Conservation (phyloP, 2,329 filamentous ascomycete genomes). For the Chaetothyriales sp. region DNA sequence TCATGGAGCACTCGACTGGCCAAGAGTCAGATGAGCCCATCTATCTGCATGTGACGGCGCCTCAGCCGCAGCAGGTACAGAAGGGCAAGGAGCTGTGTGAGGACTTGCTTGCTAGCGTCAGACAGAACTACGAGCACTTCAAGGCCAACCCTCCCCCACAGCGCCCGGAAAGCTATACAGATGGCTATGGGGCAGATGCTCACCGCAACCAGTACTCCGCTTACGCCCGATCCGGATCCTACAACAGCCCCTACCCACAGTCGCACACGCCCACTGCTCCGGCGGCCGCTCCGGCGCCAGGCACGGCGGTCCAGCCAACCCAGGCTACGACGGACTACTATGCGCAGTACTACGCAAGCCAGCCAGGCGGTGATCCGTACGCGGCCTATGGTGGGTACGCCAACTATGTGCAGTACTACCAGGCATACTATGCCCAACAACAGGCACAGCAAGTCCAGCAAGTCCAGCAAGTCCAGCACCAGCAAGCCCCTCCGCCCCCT, state of each 20-base stretch:
- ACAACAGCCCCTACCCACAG: constrained; percentile 26
- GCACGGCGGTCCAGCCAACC: constrained; percentile 11
- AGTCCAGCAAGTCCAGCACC: constrained; percentile 27
- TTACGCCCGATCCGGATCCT: constrained; percentile 36
- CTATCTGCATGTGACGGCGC: constrained; percentile 93
- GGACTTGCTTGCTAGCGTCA: constrained; percentile 73
- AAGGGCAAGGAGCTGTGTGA: constrained; percentile 78
- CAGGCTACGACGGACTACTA: constrained; percentile 36
- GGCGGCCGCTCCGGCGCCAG: background rate
- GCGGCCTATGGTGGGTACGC: constrained; percentile 81
- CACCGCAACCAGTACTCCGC: constrained; percentile 30
- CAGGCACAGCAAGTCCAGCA: constrained; percentile 35
- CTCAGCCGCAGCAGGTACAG: constrained; percentile 71
- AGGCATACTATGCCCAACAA: constrained; percentile 57
- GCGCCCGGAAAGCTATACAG: constrained; percentile 29
- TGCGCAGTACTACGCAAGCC: constrained; percentile 54
- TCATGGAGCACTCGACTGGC: constrained; percentile 76
- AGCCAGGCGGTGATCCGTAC: constrained; percentile 43
- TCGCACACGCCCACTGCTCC: background rate
- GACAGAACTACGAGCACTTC: constrained; percentile 77
- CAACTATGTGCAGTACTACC: constrained; percentile 45
- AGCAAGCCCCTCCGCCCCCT: constrained; percentile 29
- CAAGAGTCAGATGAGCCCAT: constrained; percentile 88
- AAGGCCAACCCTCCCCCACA: constrained; percentile 60
- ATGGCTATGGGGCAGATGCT: constrained; percentile 37